Evolutionary conservation across 306 rosid genomes (phyloP), one percentile per base, ranked within the genome.

Genomic region (Lathyrus sativus): DNA sequence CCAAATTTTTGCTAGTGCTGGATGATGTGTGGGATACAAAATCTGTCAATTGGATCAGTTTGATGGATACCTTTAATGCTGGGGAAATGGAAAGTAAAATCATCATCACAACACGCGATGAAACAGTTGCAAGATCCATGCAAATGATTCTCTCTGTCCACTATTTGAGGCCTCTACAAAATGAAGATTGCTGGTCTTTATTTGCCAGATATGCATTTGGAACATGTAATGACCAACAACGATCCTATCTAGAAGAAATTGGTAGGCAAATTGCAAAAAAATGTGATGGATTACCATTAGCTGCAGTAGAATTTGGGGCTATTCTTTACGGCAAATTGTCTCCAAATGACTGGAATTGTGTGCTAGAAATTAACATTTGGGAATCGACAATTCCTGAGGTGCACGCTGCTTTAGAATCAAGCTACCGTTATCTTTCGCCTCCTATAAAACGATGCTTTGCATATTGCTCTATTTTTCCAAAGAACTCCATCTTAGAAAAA

Each of bases 221-320:
- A 54, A 14, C n/a, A 60, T 15, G 6, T 31, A 57, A 31, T 11
- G 37, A 29, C 43, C 41, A 31, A 2, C 13, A 17, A 13, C 4
- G 26, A 5, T 63, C 66, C 6, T 73, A 65, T 33, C 54, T 76
- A 8, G 59, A 76, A 60, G 65, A 18, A 38, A 70, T 76, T 42
- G 87, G 84, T 9, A 71, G 10, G 38, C 35, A 61, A 43, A 57
- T 83, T 24, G 78, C 76, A 17, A 44, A 55, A 7, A 77, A 58
- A 69, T 80, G 85, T 51, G 67, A 48, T 46, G 87, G 87, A 17
- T 70, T 74, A 67, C 82, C 87, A 13, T 26, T 73, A 65, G 86
- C 83, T 19, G 81, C 69, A 53, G 49, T 75, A 54, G 53, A 67
- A 57, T 7, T 79, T 15, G 80, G 13, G 13, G 43, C 12, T 58